These are phyloP conservation scores for Dendrothele bispora DNA, from an alignment of 768 basidiomycete genomes.

Conservation along the genomic window DNA sequence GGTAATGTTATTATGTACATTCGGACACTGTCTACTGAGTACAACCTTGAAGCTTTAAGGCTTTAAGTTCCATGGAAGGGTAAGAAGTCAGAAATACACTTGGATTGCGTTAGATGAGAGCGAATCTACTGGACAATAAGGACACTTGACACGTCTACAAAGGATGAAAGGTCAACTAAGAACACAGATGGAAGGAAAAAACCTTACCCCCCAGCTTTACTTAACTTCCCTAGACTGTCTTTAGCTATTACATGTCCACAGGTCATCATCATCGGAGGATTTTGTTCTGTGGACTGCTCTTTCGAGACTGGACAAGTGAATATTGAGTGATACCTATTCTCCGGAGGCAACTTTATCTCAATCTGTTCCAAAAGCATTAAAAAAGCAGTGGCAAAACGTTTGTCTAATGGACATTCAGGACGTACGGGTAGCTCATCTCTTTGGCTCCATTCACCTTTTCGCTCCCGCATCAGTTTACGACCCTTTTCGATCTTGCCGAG, in stretches of 20 bases:
- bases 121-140: conserved; percentile 91
- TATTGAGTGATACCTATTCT: conserved; percentile 93
- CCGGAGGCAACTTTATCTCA: conserved; percentile 84
- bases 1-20: too few species aligned
- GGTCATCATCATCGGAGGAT: conserved; percentile 97
- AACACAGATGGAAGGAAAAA: conserved; percentile 4
- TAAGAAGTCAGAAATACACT: conserved; percentile 61
- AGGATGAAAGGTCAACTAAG: conserved; percentile 8
- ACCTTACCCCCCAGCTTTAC: conserved; percentile 73
- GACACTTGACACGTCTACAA: conserved; percentile 88
- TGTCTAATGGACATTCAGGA: conserved; percentile 3
- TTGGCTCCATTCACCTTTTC: conserved; percentile 91
- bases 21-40: too few species aligned
- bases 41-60: too few species aligned
- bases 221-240: conserved; percentile 87
- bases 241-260: conserved; percentile 96
- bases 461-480: conserved; percentile 87
- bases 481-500: conserved; percentile 93
- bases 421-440: conserved; percentile 85
- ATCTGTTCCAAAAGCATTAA: conserved; percentile 59
- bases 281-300: conserved; percentile 89
- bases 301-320: conserved; percentile 98
- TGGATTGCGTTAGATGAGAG: conserved; percentile 51
- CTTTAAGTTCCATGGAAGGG: too few species aligned
- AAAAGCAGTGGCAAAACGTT: conserved; percentile 1